These are phyloP conservation scores for Kurtzmaniella quercitrusa DNA, from an alignment of 1,139 yeast genomes.

Conservation along the genomic window DNA sequence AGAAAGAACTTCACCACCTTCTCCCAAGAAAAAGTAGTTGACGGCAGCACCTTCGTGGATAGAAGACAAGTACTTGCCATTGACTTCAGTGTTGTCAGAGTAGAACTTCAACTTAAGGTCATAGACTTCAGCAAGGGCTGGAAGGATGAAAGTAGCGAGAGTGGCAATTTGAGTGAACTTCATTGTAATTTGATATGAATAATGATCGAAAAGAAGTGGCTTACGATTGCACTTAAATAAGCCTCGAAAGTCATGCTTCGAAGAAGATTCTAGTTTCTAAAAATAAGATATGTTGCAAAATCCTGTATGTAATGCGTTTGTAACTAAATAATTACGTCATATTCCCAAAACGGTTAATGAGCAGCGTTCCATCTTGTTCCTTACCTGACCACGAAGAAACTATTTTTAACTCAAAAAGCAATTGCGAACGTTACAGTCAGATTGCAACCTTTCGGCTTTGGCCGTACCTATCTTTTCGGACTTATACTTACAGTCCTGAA, in stretches of 20 bases:
- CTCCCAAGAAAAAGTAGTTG: slow-evolving; percentile 13
- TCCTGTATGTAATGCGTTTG: not conserved
- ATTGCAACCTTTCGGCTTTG: no score
- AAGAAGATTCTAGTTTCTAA: not conserved
- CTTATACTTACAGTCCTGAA: no score
- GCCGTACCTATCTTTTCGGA: no score
- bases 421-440: not conserved
- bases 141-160: slow-evolving; percentile 5
- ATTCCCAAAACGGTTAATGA: not conserved
- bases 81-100: slow-evolving; percentile 9
- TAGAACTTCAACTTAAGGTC: slow-evolving; percentile 5
- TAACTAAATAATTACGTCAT: not conserved
- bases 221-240: not conserved
- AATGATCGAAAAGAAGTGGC: not conserved
- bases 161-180: slow-evolving; percentile 7
- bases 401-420: not conserved
- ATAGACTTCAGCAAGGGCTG: slow-evolving; percentile 5
- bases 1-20: slow-evolving; percentile 9
- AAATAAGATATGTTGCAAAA: not conserved
- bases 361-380: not conserved
- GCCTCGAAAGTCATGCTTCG: not conserved
- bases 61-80: slow-evolving; percentile 10
- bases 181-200: slow-evolving; percentile 2
- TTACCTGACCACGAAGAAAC: not conserved
- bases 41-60: slow-evolving; percentile 18